Percentiles rank a stretch among this genome's conserved stretches.
These are phyloP conservation scores for Lablab purpureus DNA, from an alignment of 306 rosid genomes.

Conservation along the genomic window DNA sequence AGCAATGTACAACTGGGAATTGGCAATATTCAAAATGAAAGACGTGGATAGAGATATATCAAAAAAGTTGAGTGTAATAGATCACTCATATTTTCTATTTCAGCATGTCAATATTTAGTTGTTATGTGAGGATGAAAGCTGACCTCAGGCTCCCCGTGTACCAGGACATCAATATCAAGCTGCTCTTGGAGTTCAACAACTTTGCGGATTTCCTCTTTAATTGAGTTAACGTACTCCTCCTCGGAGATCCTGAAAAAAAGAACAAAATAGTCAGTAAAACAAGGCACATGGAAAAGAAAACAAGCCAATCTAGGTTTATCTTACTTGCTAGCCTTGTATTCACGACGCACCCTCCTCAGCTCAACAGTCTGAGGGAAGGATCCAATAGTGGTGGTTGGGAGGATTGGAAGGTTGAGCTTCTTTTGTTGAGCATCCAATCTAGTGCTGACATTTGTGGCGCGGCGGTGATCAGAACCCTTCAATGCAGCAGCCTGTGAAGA, in stretches of 20 bases:
- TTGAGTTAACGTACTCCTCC: slow-evolving; percentile 77
- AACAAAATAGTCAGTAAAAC: slow-evolving; percentile 30
- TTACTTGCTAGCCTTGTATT: slow-evolving; percentile 89
- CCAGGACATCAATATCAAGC: slow-evolving; percentile 94
- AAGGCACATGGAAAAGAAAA: slow-evolving; percentile 24
- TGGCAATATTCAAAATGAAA: slow-evolving; percentile 1
- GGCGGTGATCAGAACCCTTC: slow-evolving; percentile 91
- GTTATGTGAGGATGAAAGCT: slow-evolving; percentile 31
- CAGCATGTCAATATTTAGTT: not conserved
- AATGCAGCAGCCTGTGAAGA: slow-evolving; percentile 85
- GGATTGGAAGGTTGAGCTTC: slow-evolving; percentile 95
- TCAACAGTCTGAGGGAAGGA: slow-evolving; percentile 95
- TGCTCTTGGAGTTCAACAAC: slow-evolving; percentile 90
- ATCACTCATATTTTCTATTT: too few species aligned
- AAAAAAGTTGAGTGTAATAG: too few species aligned
- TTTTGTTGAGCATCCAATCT: slow-evolving; percentile 93
- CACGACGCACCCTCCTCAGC: slow-evolving; percentile 91
- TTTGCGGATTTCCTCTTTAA: slow-evolving; percentile 75
- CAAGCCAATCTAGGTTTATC: slow-evolving; percentile 2
- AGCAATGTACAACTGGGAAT: not conserved
- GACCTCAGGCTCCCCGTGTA: slow-evolving; percentile 97
- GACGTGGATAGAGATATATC: not conserved
- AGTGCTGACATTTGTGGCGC: slow-evolving; percentile 80
- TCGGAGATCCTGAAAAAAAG: slow-evolving; percentile 72
- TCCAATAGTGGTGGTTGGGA: slow-evolving; percentile 95